Percentiles rank a stretch among this genome's conserved stretches.
Evolutionary conservation across 257 asterid species (phyloP).

Genomic region (Avicennia marina): DNA sequence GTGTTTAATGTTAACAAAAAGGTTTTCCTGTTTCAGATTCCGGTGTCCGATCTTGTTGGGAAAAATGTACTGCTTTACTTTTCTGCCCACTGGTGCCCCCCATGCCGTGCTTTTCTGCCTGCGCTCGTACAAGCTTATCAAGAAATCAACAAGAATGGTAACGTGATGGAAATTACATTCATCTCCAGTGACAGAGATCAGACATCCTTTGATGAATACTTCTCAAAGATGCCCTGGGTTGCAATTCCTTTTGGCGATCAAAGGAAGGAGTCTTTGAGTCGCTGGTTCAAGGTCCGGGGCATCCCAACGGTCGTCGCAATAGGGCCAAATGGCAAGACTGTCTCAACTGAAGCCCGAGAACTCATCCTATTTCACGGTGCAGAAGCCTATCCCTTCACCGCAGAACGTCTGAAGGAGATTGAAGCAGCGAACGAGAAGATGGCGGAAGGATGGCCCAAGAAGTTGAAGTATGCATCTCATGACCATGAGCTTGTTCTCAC

Average conservation of each 20-base stretch:
- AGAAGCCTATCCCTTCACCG: conserved; percentile 71
- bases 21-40: conserved; percentile 37
- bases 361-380: conserved; percentile 57
- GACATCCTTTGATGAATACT: conserved; percentile 54
- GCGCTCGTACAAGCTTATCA: conserved; percentile 43
- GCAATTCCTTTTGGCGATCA: conserved; percentile 64
- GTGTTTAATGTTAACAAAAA: background rate
- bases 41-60: conserved; percentile 67
- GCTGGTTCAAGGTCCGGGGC: conserved; percentile 59
- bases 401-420: conserved; percentile 62
- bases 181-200: conserved; percentile 70
- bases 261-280: conserved; percentile 45
- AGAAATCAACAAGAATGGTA: conserved; percentile 43
- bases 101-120: conserved; percentile 82
- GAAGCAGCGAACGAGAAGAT: conserved; percentile 51
- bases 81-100: conserved; percentile 85
- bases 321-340: conserved; percentile 63
- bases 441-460: conserved; percentile 77
- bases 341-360: conserved; percentile 53
- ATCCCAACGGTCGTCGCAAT: conserved; percentile 72
- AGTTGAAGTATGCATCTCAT: conserved; percentile 33
- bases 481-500: conserved; percentile 63
- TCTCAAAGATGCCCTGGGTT: conserved; percentile 77
- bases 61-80: conserved; percentile 64
- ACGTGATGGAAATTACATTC: conserved; percentile 57